These are phyloP conservation scores for Populus alba DNA, from an alignment of 345 rosid genomes.

Conservation along the genomic window DNA sequence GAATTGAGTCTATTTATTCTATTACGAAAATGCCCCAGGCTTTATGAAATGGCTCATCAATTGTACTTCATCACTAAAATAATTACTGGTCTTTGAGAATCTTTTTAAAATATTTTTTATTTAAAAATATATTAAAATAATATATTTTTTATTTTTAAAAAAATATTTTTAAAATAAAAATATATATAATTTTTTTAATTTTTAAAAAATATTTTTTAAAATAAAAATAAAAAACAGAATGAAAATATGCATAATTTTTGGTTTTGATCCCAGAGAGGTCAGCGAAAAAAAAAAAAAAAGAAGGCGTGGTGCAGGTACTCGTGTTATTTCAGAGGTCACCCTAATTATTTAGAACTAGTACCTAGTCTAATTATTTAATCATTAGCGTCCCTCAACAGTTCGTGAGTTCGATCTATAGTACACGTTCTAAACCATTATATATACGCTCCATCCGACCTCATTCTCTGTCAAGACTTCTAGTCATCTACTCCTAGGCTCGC, in stretches of 20 bases:
- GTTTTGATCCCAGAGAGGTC: background rate
- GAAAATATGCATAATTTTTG: background rate
- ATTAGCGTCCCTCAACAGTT: constrained; percentile 6
- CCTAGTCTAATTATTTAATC: constrained; percentile 9
- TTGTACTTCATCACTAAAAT: background rate
- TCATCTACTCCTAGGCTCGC: background rate
- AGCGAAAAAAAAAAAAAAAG: background rate
- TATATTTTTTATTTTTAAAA: too few species aligned
- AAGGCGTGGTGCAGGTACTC: background rate
- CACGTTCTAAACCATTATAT: constrained; percentile 22
- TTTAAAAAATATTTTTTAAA: too few species aligned
- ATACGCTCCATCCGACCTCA: constrained; percentile 16
- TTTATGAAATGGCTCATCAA: background rate
- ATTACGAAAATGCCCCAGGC: background rate
- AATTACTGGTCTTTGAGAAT: too few species aligned
- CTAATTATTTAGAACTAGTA: background rate
- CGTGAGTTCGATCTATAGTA: background rate
- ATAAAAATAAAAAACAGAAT: too few species aligned
- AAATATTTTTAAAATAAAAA: too few species aligned
- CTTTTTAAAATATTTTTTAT: too few species aligned
- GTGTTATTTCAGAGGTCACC: background rate
- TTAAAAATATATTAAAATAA: too few species aligned
- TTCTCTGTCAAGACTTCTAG: constrained; percentile 4
- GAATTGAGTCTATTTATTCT: too few species aligned
- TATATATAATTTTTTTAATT: too few species aligned